Evolutionary conservation across 345 rosid species (phyloP), one percentile per base, ranked within the genome.

Genomic region (Ailanthus altissimus): DNA sequence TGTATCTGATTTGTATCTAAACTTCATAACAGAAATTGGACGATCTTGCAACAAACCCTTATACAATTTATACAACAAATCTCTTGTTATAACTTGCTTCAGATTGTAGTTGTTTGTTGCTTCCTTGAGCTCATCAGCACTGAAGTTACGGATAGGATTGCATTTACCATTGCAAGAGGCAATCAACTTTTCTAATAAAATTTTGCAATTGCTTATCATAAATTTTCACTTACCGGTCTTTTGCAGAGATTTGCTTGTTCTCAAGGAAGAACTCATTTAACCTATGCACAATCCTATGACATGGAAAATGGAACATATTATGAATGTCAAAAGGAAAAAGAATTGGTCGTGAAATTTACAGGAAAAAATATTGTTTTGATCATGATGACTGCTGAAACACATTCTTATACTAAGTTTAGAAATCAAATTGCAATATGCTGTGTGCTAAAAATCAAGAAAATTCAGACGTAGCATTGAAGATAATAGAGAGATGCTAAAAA

Each of bases 171-270:
- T 11, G 53, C 53, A 49, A 12, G 15, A 49, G 53, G 53, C 14
- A 78, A 75, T 50, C 0, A 25, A 45, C 21, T 83, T 66, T 49
- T 75, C 80, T 1, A 77, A 40, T 21, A 84, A 28, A 53, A 23
- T 77, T 38, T 61, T 66, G 57, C 74, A 74, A 59, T 80, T 80
- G 12, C n/a, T 45, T 46, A 75, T 9, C 23, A 75, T 51, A 1
- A 36, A 14, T 40, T 50, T 16, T 38, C 45, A 20, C 26, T 59
- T 72, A 42, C 43, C 18, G 70, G 26, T 21, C 67, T 9, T 12
- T 51, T 67, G 21, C 43, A 5, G n/a, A 9, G 45, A 28, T 51
- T 49, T 69, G 21, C 62, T 36, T 45, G 40, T 9, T 50, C 45
- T 70, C 4, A 60, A 77, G 12, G 47, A 70, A 8, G 59, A 45